These are phyloP conservation scores for Crucihimalaya himalaica DNA, from an alignment of 345 rosid genomes.

Conservation along the genomic window DNA sequence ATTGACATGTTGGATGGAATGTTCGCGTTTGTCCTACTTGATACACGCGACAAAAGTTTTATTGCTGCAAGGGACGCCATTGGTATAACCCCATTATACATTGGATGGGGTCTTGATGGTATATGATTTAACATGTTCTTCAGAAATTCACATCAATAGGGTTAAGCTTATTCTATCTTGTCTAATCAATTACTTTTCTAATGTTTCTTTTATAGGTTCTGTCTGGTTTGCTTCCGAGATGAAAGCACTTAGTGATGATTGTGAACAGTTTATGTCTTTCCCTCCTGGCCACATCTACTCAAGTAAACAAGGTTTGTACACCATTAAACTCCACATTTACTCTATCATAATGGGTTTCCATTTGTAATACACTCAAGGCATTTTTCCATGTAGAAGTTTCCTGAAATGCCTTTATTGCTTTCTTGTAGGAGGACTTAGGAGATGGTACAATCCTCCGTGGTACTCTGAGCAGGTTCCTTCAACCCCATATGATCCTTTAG, in stretches of 20 bases:
- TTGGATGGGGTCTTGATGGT: conserved; percentile 93
- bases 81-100: conserved; percentile 72
- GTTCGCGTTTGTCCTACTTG: conserved; percentile 84
- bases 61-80: conserved; percentile 81
- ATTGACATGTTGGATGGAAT: conserved; percentile 80
- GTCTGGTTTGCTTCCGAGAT: conserved; percentile 90
- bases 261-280: conserved; percentile 71
- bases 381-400: background rate
- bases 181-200: background rate
- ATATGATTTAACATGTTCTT: background rate
- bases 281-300: conserved; percentile 82
- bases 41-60: conserved; percentile 72
- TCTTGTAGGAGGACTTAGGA: conserved; percentile 61
- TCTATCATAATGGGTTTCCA: background rate
- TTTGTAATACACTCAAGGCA: background rate
- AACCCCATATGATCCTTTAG: conserved; percentile 61
- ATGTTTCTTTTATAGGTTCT: conserved; percentile 53
- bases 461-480: conserved; percentile 67
- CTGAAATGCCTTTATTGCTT: background rate
- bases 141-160: background rate
- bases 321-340: background rate
- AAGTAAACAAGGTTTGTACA: conserved; percentile 69
- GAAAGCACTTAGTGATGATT: conserved; percentile 87
- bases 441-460: conserved; percentile 86
- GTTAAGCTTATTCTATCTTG: background rate